phyloP scores from a whole-genome alignment of 805 yeast genomes.

The Metschnikowia arizonensis region DNA sequence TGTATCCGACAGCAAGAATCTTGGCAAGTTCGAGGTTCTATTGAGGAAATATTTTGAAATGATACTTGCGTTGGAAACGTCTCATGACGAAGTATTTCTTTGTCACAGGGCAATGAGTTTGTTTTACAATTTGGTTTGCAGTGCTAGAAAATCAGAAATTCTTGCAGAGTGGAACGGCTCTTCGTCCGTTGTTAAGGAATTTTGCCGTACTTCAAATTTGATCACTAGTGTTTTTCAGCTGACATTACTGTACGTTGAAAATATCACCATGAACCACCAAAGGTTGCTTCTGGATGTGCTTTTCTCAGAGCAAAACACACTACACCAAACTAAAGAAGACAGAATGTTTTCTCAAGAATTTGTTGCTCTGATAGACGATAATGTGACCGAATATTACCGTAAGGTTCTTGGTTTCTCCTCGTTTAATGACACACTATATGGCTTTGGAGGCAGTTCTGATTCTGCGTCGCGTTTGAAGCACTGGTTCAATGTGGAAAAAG shows the following conservation, averaged over 20 bases:
- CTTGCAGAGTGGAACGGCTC: slow-evolving; percentile 8
- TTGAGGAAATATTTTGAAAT: neutral
- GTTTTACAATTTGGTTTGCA: slow-evolving; percentile 26
- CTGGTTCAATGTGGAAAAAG: slow-evolving; percentile 13
- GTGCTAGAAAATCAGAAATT: slow-evolving; percentile 24
- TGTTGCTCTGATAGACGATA: slow-evolving; percentile 9
- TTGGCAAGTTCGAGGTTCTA: neutral
- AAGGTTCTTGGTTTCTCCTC: slow-evolving; percentile 11
- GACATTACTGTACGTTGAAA: neutral
- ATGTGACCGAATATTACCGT: slow-evolving; percentile 22
- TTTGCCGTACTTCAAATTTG: slow-evolving; percentile 3
- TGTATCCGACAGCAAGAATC: neutral
- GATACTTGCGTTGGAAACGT: neutral
- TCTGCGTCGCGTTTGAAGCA: slow-evolving; percentile 7
- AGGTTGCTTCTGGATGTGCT: neutral
- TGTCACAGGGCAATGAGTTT: slow-evolving; percentile 14
- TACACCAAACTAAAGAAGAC: neutral
- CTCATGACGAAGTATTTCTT: neutral
- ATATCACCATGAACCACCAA: neutral
- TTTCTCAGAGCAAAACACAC: neutral
- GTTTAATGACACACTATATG: neutral
- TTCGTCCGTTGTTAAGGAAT: slow-evolving; percentile 1
- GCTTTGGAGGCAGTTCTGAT: neutral
- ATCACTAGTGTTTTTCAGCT: neutral
- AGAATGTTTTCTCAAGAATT: slow-evolving; percentile 21